These are phyloP conservation scores for Alternaria triticimaculans DNA, from an alignment of 2,329 filamentous ascomycete genomes.

Conservation along the genomic window DNA sequence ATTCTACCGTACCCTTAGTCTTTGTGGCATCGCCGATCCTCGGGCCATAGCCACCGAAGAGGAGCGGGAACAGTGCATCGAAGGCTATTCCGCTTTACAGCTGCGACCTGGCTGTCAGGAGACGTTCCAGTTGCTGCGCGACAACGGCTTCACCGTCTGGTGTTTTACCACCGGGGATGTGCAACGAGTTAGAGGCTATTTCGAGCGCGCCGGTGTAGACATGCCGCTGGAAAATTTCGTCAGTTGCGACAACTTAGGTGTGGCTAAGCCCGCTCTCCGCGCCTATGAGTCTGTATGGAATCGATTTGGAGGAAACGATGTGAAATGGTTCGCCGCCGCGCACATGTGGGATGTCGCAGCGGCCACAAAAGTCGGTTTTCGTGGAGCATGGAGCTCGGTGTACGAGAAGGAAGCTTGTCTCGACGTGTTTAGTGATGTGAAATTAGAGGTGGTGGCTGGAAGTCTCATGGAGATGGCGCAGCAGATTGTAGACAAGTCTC, in stretches of 20 bases:
- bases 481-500: slow-evolving; percentile 14
- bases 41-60: slow-evolving; percentile 8
- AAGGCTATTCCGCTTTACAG: slow-evolving; percentile 12
- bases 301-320: slow-evolving; percentile 49
- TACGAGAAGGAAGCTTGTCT: slow-evolving; percentile 16
- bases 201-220: slow-evolving; percentile 56
- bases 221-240: slow-evolving; percentile 61
- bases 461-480: slow-evolving; percentile 13
- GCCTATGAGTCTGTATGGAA: slow-evolving; percentile 56
- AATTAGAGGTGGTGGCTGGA: slow-evolving; percentile 13
- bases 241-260: slow-evolving; percentile 56
- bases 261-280: slow-evolving; percentile 59
- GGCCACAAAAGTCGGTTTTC: slow-evolving; percentile 56
- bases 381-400: slow-evolving; percentile 17
- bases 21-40: slow-evolving; percentile 11
- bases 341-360: slow-evolving; percentile 67
- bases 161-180: slow-evolving; percentile 16
- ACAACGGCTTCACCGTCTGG: slow-evolving; percentile 18
- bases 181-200: slow-evolving; percentile 57
- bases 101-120: slow-evolving; percentile 7
- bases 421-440: slow-evolving; percentile 13
- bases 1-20: slow-evolving; percentile 17
- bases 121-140: slow-evolving; percentile 12
- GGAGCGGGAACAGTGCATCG: slow-evolving; percentile 15
- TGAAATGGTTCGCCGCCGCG: slow-evolving; percentile 64